Percentiles rank a stretch among this genome's conserved stretches.
phyloP scores from a whole-genome alignment of 2,329 filamentous ascomycete genomes.

The Grosmannia penicillata region DNA sequence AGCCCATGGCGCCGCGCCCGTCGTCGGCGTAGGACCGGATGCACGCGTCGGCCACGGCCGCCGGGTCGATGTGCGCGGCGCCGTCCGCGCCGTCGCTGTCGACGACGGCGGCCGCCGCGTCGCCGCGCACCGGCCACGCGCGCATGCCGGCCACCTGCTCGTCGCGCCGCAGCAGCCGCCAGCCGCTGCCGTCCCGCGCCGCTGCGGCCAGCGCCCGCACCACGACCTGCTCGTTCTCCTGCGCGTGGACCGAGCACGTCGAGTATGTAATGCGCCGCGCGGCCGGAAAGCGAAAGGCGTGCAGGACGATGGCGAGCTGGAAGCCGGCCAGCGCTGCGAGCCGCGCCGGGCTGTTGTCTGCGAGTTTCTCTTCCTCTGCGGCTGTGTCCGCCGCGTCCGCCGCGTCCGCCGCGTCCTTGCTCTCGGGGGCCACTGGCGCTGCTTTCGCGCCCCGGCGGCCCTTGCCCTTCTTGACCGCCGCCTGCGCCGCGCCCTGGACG shows the following conservation, averaged over 20 bases:
- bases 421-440: slow-evolving; percentile 17
- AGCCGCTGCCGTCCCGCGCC: slow-evolving; percentile 51
- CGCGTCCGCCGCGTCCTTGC: slow-evolving; percentile 27
- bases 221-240: slow-evolving; percentile 84
- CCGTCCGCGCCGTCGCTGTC: background rate
- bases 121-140: slow-evolving; percentile 57
- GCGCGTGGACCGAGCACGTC: slow-evolving; percentile 75
- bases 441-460: too few relatives aligned
- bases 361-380: slow-evolving; percentile 46
- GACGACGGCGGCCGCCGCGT: slow-evolving; percentile 17
- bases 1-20: slow-evolving; percentile 77
- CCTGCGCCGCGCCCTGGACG: too few relatives aligned
- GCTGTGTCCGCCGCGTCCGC: slow-evolving; percentile 38
- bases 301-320: slow-evolving; percentile 66
- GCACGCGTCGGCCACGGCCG: slow-evolving; percentile 52
- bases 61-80: slow-evolving; percentile 1
- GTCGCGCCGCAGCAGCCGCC: slow-evolving; percentile 58
- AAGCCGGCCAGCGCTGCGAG: slow-evolving; percentile 64
- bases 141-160: slow-evolving; percentile 65
- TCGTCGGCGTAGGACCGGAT: slow-evolving; percentile 72
- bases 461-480: background rate
- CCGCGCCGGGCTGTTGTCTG: too few relatives aligned
- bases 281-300: slow-evolving; percentile 69
- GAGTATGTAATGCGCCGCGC: slow-evolving; percentile 75
- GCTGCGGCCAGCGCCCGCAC: slow-evolving; percentile 52